Evolutionary conservation across 805 yeast species (phyloP).

Genomic region (Yarrowia sp.): DNA sequence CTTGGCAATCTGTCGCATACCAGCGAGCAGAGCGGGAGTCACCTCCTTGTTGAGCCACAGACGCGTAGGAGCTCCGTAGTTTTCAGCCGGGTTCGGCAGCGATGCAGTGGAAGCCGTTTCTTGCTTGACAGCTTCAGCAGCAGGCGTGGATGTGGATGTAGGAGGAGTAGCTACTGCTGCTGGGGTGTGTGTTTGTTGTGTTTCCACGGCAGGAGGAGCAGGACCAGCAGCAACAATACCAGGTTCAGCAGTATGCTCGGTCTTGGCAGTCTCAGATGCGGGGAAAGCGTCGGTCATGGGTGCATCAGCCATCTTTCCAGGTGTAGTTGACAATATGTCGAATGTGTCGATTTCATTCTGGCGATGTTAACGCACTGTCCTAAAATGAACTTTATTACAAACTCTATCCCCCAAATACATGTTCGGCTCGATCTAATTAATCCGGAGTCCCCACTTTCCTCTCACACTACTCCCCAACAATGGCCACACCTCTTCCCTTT

Average conservation of each 20-base stretch:
- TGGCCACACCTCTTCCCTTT: constrained; percentile 28
- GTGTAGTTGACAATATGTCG: neutral
- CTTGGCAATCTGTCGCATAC: constrained; percentile 61
- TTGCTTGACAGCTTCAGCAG: constrained; percentile 20
- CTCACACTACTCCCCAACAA: constrained; percentile 1
- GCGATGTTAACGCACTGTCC: constrained; percentile 23
- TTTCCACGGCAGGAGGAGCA: neutral
- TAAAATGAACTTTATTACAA: neutral
- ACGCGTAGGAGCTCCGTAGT: constrained; percentile 69
- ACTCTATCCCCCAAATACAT: constrained; percentile 4
- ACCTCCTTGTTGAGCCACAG: constrained; percentile 69
- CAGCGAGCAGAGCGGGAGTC: constrained; percentile 68
- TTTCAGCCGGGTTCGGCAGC: constrained; percentile 36
- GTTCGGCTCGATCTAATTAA: neutral
- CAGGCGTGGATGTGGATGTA: constrained; percentile 10
- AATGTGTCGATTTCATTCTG: neutral
- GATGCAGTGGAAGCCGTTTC: constrained; percentile 13
- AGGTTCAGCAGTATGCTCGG: neutral
- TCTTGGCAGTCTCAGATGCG: neutral
- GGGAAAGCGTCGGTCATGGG: constrained; percentile 22
- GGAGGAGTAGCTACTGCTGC: constrained; percentile 22
- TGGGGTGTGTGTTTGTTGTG: neutral
- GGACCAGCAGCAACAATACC: neutral
- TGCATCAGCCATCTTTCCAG: constrained; percentile 6
- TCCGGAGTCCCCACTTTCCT: neutral